Conservation (phyloP, 1,284 basidiomycete species). For the Cyathus olla region DNA sequence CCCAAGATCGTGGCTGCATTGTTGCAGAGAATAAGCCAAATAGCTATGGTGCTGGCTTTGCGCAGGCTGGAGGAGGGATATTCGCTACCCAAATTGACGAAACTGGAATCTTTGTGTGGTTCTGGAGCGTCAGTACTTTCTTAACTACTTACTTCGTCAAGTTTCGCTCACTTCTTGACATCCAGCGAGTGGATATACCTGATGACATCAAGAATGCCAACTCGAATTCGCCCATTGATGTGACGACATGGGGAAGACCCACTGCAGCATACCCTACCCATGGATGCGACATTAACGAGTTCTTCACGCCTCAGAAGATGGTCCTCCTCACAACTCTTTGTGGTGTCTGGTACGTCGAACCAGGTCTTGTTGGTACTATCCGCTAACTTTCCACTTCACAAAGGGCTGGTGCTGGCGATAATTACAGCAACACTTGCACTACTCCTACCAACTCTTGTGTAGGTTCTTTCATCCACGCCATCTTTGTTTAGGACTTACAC, state of each 20-base stretch:
- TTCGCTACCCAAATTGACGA: conserved; percentile 72
- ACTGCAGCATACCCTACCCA: conserved; percentile 64
- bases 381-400: neutral
- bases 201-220: conserved; percentile 46
- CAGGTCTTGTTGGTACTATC: neutral
- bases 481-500: neutral
- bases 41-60: conserved; percentile 67
- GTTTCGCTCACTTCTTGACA: conserved; percentile 11
- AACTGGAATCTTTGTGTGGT: conserved; percentile 40
- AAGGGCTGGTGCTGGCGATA: conserved; percentile 54
- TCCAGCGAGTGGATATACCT: conserved; percentile 42
- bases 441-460: conserved; percentile 32
- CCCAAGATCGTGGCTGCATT: conserved; percentile 38
- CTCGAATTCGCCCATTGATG: conserved; percentile 56
- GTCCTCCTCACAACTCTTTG: conserved; percentile 59
- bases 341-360: conserved; percentile 48
- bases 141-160: conserved; percentile 19
- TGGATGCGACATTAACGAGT: conserved; percentile 58
- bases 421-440: conserved; percentile 47
- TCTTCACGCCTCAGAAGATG: conserved; percentile 65
- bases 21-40: conserved; percentile 60
- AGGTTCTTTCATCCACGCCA: conserved; percentile 19
- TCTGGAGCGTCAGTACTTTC: conserved; percentile 42
- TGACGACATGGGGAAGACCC: conserved; percentile 65
- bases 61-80: conserved; percentile 70